phyloP scores from a whole-genome alignment of 176 grass and related monocot species.

The Echinochloa phyllopogon region DNA sequence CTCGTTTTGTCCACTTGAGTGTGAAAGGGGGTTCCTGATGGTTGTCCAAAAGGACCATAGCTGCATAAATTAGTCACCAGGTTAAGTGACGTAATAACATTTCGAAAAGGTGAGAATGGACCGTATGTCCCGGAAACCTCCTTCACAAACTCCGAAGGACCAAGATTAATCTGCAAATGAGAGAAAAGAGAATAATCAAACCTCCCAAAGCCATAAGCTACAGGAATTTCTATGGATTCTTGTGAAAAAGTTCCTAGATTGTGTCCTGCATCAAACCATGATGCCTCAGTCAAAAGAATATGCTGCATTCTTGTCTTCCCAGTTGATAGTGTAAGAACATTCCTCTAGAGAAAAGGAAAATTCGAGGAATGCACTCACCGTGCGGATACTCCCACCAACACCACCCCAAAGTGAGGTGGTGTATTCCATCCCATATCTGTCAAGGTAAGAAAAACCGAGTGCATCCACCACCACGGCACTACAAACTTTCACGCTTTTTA shows the following conservation, averaged over 20 bases:
- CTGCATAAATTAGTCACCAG: constrained; percentile 7
- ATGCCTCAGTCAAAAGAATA: not conserved
- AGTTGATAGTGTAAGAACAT: not conserved
- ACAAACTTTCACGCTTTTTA: constrained; percentile 1
- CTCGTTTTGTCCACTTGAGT: not conserved
- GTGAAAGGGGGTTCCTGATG: not conserved
- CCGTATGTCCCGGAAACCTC: constrained; percentile 25
- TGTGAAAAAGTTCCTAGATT: not conserved
- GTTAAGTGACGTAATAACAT: constrained; percentile 14
- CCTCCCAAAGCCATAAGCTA: not conserved
- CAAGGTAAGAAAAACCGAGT: constrained; percentile 2
- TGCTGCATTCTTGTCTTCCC: not conserved
- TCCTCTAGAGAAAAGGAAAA: not conserved
- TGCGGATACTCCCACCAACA: not conserved
- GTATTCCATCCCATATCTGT: not conserved
- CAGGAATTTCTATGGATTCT: not conserved
- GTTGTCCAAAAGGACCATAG: constrained; percentile 27
- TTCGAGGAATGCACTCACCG: not conserved
- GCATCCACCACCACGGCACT: not conserved
- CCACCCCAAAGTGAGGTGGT: constrained; percentile 17
- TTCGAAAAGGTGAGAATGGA: fast-evolving
- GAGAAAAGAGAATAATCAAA: not conserved
- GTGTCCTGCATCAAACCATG: not conserved
- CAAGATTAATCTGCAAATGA: not conserved
- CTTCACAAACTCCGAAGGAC: not conserved